phyloP scores from a whole-genome alignment of 2,329 filamentous ascomycete species.

The Ramularia collo-cygni region DNA sequence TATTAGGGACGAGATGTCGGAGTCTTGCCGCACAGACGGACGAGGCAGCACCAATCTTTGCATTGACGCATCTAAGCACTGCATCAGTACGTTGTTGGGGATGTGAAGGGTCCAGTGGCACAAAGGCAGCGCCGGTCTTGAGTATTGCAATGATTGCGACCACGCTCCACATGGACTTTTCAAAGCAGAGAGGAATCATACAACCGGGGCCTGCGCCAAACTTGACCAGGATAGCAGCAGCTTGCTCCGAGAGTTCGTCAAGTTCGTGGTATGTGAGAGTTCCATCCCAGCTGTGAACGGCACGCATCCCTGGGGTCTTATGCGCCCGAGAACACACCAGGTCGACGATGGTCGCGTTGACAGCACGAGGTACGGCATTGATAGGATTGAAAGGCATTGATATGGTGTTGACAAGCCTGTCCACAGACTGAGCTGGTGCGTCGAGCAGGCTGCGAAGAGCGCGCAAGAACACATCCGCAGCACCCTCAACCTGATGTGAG shows the following conservation, averaged over 20 bases:
- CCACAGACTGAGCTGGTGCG: no score
- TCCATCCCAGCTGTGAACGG: slow-evolving; percentile 10
- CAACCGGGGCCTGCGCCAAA: background rate
- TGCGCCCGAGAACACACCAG: background rate
- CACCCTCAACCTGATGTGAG: no score
- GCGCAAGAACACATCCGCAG: no score
- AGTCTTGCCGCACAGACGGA: no score
- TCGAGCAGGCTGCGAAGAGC: no score
- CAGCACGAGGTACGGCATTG: no score
- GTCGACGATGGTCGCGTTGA: no score
- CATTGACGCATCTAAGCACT: no score
- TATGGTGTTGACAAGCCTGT: no score
- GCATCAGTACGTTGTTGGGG: background rate
- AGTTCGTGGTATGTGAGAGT: slow-evolving; percentile 9
- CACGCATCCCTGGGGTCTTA: background rate
- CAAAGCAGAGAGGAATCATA: slow-evolving; percentile 3
- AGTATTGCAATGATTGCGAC: slow-evolving; percentile 34
- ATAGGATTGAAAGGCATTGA: no score
- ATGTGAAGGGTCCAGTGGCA: slow-evolving; percentile 11
- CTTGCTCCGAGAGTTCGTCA: background rate
- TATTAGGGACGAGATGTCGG: no score
- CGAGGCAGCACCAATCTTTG: no score
- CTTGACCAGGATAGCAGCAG: slow-evolving; percentile 2
- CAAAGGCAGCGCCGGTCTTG: slow-evolving; percentile 29
- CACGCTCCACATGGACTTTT: slow-evolving; percentile 31